phyloP scores from a whole-genome alignment of 2,329 filamentous ascomycete genomes.

The Tolypocladium ovalisporum region DNA sequence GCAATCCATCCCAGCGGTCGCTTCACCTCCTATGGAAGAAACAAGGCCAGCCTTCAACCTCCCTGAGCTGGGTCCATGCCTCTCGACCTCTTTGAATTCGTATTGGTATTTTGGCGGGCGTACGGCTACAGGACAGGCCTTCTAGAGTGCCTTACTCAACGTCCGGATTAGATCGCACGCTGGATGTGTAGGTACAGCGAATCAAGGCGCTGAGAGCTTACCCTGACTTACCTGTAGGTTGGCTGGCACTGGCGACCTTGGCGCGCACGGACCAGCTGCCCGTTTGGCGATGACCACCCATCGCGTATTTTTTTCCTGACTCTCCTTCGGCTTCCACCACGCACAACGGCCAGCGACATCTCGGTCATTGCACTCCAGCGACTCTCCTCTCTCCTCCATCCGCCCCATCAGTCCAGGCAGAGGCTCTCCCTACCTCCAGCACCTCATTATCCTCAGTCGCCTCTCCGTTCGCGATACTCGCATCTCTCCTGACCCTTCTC shows the following conservation, averaged over 20 bases:
- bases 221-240: too few relatives aligned
- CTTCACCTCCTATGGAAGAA: too few relatives aligned
- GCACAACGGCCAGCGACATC: conserved; percentile 1
- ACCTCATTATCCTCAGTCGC: conserved; percentile 4
- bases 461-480: conserved; percentile 1
- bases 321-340: conserved; percentile 3
- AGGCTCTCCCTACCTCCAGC: conserved; percentile 5
- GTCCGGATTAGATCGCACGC: too few relatives aligned
- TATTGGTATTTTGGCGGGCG: too few relatives aligned
- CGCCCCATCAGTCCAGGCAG: neutral
- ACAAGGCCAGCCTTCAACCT: too few relatives aligned
- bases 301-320: conserved; percentile 5
- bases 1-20: too few relatives aligned
- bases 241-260: neutral
- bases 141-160: too few relatives aligned
- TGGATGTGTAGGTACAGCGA: too few relatives aligned
- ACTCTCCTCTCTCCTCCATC: conserved; percentile 4
- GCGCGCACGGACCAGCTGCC: conserved; percentile 7
- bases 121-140: too few relatives aligned
- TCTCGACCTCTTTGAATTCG: too few relatives aligned
- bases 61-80: too few relatives aligned
- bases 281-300: conserved; percentile 9
- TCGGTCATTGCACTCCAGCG: conserved; percentile 2
- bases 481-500: neutral
- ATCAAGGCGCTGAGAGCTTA: conserved; percentile 2